These are phyloP conservation scores for Ophiostoma ulmi DNA, from an alignment of 2,329 filamentous ascomycete species.

Conservation along the genomic window DNA sequence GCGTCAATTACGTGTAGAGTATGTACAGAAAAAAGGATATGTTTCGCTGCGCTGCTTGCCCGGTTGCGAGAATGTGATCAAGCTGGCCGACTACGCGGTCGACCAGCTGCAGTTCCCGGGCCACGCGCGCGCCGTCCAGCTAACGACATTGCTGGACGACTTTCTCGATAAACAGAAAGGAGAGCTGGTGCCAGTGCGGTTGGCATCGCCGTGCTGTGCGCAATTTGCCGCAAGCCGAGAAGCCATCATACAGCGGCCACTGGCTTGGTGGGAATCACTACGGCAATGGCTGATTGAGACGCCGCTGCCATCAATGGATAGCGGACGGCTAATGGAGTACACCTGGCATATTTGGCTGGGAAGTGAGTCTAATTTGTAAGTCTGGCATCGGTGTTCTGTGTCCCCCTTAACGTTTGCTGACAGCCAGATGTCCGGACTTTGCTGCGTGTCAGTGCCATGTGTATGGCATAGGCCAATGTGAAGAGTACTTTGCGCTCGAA, in stretches of 20 bases:
- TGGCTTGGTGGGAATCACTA: conserved; percentile 43
- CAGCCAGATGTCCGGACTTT: not conserved
- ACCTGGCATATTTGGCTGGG: conserved; percentile 46
- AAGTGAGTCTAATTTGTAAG: not conserved
- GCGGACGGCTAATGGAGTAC: conserved; percentile 49
- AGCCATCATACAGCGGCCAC: conserved; percentile 39
- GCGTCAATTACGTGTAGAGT: conserved; percentile 45
- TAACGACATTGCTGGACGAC: not conserved
- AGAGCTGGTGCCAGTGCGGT: conserved; percentile 33
- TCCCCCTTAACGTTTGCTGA: not conserved
- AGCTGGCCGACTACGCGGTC: conserved; percentile 20
- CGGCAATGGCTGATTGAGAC: conserved; percentile 47
- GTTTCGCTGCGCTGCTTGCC: conserved; percentile 54
- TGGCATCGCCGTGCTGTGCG: conserved; percentile 48
- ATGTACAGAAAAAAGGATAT: conserved; percentile 50
- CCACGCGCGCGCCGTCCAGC: not conserved
- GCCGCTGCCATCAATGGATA: conserved; percentile 39
- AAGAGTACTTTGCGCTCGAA: not conserved
- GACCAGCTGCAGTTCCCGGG: not conserved
- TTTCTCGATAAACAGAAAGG: conserved; percentile 3
- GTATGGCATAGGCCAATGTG: not conserved
- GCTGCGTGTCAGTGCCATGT: not conserved
- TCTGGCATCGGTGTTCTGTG: not conserved
- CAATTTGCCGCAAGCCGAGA: conserved; percentile 48
- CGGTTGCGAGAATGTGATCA: conserved; percentile 32